Evolutionary conservation across 208 protist species (phyloP), one percentile per base, ranked within the genome.

Genomic region (Trypanosoma rangeli): DNA sequence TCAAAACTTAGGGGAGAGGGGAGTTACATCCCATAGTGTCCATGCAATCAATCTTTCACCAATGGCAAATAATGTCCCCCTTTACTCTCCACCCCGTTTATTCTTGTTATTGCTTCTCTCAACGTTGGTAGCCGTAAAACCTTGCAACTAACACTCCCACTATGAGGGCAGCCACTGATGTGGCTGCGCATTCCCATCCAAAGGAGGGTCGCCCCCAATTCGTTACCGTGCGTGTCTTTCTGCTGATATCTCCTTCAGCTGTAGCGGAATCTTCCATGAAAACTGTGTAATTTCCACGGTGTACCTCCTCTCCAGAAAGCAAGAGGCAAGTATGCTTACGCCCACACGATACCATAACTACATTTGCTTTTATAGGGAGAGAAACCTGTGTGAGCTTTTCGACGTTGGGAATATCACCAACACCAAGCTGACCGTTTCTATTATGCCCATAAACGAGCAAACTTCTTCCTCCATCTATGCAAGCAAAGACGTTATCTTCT

Each of bases 311-410:
- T 24, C 26, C 48, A 33, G 67, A 63, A 24, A 72, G 58, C 5
- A 72, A 26, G 13, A 72, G 13, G 46, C 67, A 72, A 22, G 57
- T 65, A 58, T 72, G 57, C 28, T 56, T 58, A 18, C 67, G n/a
- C 44, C 67, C 67, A 72, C 67, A 72, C 10, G 67, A 72, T 9
- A 64, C 67, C 56, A 12, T 58, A 20, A 72, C 67, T 20, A 72
- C 57, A 35, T 64, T 72, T 31, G 58, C 57, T 59, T 64, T 63
- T 46, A 42, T 50, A 5, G 56, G 57, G 22, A 72, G 48, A 44
- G 42, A 12, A 37, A 64, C 58, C 29, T 49, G 4, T 57, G 67
- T 72, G 35, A 72, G 46, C 55, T 58, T 58, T 24, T 64, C 58
- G 49, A 72, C 57, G 44, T 64, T 50, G 5, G 44, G 31, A 12